Conservation (phyloP, 2,329 filamentous ascomycete species). For the Pseudopyricularia javanii region DNA sequence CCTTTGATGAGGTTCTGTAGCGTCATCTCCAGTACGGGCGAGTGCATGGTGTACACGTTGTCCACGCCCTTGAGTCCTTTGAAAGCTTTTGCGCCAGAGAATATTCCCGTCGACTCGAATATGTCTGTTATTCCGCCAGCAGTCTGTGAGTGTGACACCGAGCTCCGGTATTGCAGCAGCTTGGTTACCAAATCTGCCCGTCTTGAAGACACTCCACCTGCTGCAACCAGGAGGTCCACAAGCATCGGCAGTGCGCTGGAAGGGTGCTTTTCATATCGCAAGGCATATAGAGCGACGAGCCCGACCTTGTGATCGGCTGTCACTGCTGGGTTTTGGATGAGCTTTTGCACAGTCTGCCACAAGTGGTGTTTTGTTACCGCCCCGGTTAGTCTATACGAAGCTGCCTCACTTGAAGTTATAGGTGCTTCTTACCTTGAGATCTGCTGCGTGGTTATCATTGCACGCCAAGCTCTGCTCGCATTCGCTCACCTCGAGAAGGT, state of each 20-base stretch:
- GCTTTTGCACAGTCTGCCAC: slow-evolving; percentile 61
- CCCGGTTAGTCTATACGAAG: neutral
- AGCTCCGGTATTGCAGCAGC: slow-evolving; percentile 74
- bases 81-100: slow-evolving; percentile 76
- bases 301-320: slow-evolving; percentile 75
- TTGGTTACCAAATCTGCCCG: slow-evolving; percentile 72
- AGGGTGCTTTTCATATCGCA: slow-evolving; percentile 80
- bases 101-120: slow-evolving; percentile 84
- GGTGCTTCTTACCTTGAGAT: slow-evolving; percentile 59
- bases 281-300: slow-evolving; percentile 84
- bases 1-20: slow-evolving; percentile 92
- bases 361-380: neutral
- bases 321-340: slow-evolving; percentile 72
- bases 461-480: slow-evolving; percentile 93
- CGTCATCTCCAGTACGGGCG: slow-evolving; percentile 73
- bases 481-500: slow-evolving; percentile 89
- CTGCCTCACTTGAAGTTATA: no score
- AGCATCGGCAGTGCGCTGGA: slow-evolving; percentile 76
- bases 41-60: slow-evolving; percentile 98
- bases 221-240: slow-evolving; percentile 72
- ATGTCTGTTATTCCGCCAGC: slow-evolving; percentile 76
- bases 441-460: slow-evolving; percentile 84
- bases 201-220: slow-evolving; percentile 66
- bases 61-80: slow-evolving; percentile 95
- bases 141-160: slow-evolving; percentile 67